Base-by-base conservation (phyloP, 352 stramenopile genomes). In the Globisporangium middletonii region DNA sequence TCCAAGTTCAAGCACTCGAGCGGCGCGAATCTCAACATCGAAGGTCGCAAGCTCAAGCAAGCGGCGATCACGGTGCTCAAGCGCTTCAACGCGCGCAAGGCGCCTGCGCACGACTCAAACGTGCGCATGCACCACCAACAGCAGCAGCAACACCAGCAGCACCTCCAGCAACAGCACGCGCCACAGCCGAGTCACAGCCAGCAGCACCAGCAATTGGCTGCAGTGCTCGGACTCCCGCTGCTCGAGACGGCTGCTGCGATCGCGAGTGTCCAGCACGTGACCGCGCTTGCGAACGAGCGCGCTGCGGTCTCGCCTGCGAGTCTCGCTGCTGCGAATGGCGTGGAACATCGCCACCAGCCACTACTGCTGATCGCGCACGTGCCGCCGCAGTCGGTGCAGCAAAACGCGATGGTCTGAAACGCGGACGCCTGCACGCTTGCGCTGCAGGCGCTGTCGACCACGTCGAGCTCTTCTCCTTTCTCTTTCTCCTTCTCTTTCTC, bases 1-100 rank as follows among this genome's bases (percentile, higher is more conserved):
- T 85, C 78, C 35, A 76, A 78, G 50, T 86, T 86, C 60, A 86
- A 86, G 53, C 75, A 88, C 56, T 73, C 63, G 11, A 88, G 75
- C 41, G 65, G 70, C 50, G 69, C 69, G 49, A 83, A 83, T 35
- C 63, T 88, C 0, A 86, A 82, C 57, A 57, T 80, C 4, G 75
- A 88, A 68, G 75, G 75, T 9, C 69, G 78, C 1, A 76, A 75
- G 50, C 64, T 86, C 49, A 88, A 84, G 44, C 67, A 83, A 58
- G 78, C 75, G 27, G 75, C 71, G 3, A 78, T 85, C 52, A 62
- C 72, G 47, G 68, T 70, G 27, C 60, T 85, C 47, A 70, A 75
- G 28, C 74, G 67, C 47, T 69, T 67, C 55, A 56, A 57, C 49
- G 28, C 46, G 8, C 47, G 47, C 52, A 67, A 63, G 50, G 53